Evolutionary conservation across 2,329 filamentous ascomycete genomes (phyloP).

Genomic region (Hymenoscyphus fraxineus): DNA sequence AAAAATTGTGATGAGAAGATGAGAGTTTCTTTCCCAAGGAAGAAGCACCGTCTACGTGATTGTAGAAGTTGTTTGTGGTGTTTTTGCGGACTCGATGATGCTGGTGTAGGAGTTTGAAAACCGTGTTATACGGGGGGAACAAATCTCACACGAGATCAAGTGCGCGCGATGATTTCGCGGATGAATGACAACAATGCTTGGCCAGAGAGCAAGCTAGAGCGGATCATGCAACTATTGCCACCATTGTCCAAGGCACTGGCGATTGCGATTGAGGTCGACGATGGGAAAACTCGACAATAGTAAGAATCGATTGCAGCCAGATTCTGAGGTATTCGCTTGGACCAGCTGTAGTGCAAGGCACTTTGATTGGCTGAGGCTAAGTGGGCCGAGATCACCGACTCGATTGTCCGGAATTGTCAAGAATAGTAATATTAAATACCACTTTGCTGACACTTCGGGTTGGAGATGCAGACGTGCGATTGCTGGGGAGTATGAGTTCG

Average conservation of each 20-base stretch:
- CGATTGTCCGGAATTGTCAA: not conserved
- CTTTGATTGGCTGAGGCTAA: not conserved
- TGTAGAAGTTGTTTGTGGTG: not conserved
- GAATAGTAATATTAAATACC: not conserved
- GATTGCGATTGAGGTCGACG: constrained; percentile 2
- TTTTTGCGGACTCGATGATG: constrained; percentile 1
- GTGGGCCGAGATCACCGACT: not conserved
- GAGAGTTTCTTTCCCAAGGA: not conserved
- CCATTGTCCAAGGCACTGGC: not conserved
- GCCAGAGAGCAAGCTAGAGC: not conserved
- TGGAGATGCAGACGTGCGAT: no score
- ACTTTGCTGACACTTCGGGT: not conserved
- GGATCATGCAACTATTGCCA: not conserved
- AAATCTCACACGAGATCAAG: constrained; percentile 4
- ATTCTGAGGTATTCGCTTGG: constrained; percentile 1
- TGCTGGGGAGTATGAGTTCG: no score
- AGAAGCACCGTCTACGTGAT: not conserved
- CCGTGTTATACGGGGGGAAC: constrained; percentile 10
- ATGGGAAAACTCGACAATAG: constrained; percentile 1
- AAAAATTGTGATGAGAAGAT: not conserved
- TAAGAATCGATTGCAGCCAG: constrained; percentile 3
- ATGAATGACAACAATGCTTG: not conserved
- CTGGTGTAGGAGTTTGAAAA: constrained; percentile 13
- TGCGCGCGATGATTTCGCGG: not conserved
- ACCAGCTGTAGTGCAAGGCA: not conserved